Conservation (phyloP, 306 rosid genomes). For the Sophora flavescens region DNA sequence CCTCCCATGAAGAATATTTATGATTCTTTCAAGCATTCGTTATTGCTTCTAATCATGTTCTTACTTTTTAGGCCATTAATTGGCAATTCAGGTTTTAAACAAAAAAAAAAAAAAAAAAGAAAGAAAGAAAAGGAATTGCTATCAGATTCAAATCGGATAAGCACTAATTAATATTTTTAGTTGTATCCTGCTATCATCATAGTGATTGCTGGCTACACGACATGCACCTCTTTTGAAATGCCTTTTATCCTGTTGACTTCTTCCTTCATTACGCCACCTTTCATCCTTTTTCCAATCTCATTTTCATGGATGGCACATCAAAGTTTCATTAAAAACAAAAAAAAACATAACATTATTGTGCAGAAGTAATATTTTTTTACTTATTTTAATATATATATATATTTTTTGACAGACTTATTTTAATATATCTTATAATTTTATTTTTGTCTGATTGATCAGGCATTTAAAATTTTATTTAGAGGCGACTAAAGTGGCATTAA, state of each 20-base stretch:
- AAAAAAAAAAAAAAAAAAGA: neutral
- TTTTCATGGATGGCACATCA: neutral
- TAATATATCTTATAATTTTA: neutral
- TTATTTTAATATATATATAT: neutral
- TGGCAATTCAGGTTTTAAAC: neutral
- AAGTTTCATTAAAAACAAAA: neutral
- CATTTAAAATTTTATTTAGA: neutral
- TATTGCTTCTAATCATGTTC: constrained; percentile 19
- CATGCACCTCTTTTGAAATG: constrained; percentile 10
- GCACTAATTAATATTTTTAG: constrained; percentile 20
- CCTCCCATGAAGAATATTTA: constrained; percentile 30
- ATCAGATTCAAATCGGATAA: constrained; percentile 30
- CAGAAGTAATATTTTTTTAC: neutral
- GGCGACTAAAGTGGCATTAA: too few relatives aligned
- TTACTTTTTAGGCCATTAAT: constrained; percentile 21
- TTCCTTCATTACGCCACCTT: neutral
- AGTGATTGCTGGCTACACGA: constrained; percentile 1
- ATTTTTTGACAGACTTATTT: too few relatives aligned
- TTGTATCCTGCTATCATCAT: constrained; percentile 16
- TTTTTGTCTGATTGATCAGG: neutral
- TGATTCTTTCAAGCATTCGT: constrained; percentile 1
- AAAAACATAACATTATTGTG: neutral
- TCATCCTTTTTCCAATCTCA: neutral
- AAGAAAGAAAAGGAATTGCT: too few relatives aligned
- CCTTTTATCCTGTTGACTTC: neutral